phyloP scores from a whole-genome alignment of 371 early-diverging fungal species.

The Batkoa obscura region DNA sequence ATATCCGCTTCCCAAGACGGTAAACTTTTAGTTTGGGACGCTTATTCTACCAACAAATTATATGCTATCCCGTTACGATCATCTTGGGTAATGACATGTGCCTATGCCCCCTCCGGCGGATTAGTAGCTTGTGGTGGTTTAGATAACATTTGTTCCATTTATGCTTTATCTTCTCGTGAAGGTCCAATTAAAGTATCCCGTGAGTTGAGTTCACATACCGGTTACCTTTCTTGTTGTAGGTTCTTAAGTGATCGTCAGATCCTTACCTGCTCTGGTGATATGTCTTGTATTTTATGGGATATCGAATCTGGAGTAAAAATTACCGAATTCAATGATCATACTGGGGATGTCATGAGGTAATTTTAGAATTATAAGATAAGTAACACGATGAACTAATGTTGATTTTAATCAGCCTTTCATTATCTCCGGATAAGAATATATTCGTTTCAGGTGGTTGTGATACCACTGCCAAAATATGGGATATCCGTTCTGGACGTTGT shows the following conservation, averaged over 20 bases:
- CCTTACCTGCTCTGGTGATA: slow-evolving; percentile 88
- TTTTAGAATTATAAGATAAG: not conserved
- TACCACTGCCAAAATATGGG: slow-evolving; percentile 94
- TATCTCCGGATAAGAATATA: slow-evolving; percentile 77
- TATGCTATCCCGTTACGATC: slow-evolving; percentile 93
- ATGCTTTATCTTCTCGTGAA: slow-evolving; percentile 78
- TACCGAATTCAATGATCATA: slow-evolving; percentile 89
- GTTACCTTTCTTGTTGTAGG: slow-evolving; percentile 91
- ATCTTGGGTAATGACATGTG: slow-evolving; percentile 99
- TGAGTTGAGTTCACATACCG: slow-evolving; percentile 86
- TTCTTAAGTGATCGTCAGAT: slow-evolving; percentile 89
- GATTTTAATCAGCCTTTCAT: slow-evolving; percentile 27
- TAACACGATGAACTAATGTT: too few species aligned
- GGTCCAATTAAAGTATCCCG: slow-evolving; percentile 79
- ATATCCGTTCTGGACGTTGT: slow-evolving; percentile 80
- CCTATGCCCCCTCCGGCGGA: slow-evolving; percentile 94
- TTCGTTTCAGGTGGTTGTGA: slow-evolving; percentile 96
- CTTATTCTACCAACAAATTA: slow-evolving; percentile 91
- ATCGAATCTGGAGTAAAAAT: slow-evolving; percentile 88
- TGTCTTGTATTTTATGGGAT: slow-evolving; percentile 98
- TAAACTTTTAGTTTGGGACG: slow-evolving; percentile 97
- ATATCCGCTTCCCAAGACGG: slow-evolving; percentile 98
- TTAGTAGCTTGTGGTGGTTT: slow-evolving; percentile 98
- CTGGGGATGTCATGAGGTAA: slow-evolving; percentile 95
- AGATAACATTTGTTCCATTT: slow-evolving; percentile 95